Evolutionary conservation across 2,329 filamentous ascomycete genomes (phyloP).

Genomic region (Pseudocercospora musae): DNA sequence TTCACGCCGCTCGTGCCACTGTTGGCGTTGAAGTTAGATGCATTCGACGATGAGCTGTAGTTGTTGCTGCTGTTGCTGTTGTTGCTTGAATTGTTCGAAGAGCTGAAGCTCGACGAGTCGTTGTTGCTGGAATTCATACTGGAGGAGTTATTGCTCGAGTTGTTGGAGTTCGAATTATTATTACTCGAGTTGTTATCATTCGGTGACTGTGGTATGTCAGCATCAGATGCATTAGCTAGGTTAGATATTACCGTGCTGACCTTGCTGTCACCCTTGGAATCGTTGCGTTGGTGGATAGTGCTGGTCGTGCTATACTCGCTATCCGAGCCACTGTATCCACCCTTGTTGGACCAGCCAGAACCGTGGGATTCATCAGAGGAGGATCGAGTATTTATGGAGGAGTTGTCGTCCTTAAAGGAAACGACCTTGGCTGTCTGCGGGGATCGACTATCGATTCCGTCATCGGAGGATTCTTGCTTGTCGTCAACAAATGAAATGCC

Average conservation of each 20-base stretch:
- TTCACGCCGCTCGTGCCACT: slow-evolving; percentile 5
- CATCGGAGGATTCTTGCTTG: slow-evolving; percentile 14
- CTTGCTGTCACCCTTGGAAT: slow-evolving; percentile 6
- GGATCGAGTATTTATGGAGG: slow-evolving; percentile 15
- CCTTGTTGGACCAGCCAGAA: slow-evolving; percentile 19
- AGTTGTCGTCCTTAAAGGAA: slow-evolving; percentile 2
- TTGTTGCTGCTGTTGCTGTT: neutral
- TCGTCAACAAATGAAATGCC: slow-evolving; percentile 19
- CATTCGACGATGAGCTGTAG: neutral
- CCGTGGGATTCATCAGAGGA: slow-evolving; percentile 16
- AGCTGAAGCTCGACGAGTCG: neutral
- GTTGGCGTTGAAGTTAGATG: neutral
- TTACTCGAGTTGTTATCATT: slow-evolving; percentile 7
- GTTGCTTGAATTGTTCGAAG: neutral
- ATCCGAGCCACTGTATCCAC: slow-evolving; percentile 15
- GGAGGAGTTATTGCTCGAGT: neutral
- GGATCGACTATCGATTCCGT: slow-evolving; percentile 13
- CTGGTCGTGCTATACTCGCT: slow-evolving; percentile 18
- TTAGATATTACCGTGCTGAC: neutral
- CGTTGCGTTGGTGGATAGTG: slow-evolving; percentile 8
- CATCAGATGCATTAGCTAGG: neutral
- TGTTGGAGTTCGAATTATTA: slow-evolving; percentile 13
- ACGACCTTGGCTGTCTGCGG: slow-evolving; percentile 16
- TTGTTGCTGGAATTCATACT: slow-evolving; percentile 6
- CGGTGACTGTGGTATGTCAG: neutral